A percentile compares a stretch with the other conserved stretches of the same genome.
phyloP scores from a whole-genome alignment of 495 filamentous ascomycete genomes.

The Antarctomyces pellizariae region DNA sequence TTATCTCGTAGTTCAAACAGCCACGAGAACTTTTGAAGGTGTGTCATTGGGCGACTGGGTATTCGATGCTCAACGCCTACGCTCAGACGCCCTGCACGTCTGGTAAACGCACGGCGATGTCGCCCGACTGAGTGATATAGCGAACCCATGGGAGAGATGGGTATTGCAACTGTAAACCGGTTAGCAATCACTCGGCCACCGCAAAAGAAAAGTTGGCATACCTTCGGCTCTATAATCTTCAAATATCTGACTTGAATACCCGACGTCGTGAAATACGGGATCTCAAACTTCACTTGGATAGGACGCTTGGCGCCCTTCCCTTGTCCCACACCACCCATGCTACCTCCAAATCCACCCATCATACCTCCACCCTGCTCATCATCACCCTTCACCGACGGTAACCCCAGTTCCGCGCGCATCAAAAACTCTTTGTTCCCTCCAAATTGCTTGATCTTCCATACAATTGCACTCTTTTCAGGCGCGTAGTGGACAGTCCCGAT shows the following conservation, averaged over 20 bases:
- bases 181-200: neutral
- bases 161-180: slow-evolving; percentile 57
- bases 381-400: slow-evolving; percentile 87
- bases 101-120: slow-evolving; percentile 80
- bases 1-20: too few relatives aligned
- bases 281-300: slow-evolving; percentile 98
- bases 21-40: too few relatives aligned
- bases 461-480: slow-evolving; percentile 87
- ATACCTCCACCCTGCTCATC: slow-evolving; percentile 90
- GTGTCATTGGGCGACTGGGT: too few relatives aligned
- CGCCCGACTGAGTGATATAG: slow-evolving; percentile 93
- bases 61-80: too few relatives aligned
- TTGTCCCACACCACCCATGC: slow-evolving; percentile 54
- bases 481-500: slow-evolving; percentile 97
- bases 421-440: slow-evolving; percentile 96
- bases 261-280: slow-evolving; percentile 96
- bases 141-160: slow-evolving; percentile 96
- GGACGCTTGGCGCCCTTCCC: slow-evolving; percentile 79
- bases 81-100: too few relatives aligned
- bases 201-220: slow-evolving; percentile 17
- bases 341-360: slow-evolving; percentile 91
- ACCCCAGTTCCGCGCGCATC: slow-evolving; percentile 93
- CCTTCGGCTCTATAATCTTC: slow-evolving; percentile 99
- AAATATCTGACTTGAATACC: slow-evolving; percentile 96
- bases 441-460: slow-evolving; percentile 99